phyloP scores from a whole-genome alignment of 208 protist genomes.

The Wallacemonas sp. region DNA sequence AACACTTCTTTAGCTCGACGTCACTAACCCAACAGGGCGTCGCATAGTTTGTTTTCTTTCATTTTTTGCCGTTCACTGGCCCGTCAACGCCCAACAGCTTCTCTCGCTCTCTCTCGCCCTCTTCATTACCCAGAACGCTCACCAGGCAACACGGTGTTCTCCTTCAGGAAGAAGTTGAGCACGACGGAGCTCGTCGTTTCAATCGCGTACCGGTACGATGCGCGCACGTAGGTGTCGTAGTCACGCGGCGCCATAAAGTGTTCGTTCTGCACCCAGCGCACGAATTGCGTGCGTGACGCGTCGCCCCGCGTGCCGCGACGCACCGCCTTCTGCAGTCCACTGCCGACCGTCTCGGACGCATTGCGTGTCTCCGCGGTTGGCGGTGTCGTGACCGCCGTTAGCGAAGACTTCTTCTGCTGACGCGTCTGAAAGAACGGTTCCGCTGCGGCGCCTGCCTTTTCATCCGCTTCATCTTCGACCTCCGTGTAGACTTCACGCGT shows the following conservation, averaged over 20 bases:
- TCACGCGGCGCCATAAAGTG: constrained; percentile 38
- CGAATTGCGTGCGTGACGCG: neutral
- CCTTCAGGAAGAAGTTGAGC: constrained; percentile 55
- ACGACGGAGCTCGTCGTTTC: constrained; percentile 52
- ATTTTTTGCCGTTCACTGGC: too few species aligned
- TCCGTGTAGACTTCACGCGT: constrained; percentile 9
- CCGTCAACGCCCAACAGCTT: neutral
- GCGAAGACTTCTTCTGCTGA: neutral
- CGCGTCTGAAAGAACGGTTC: constrained; percentile 3
- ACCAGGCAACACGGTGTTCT: constrained; percentile 24
- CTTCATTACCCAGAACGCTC: constrained; percentile 1
- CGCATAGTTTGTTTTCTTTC: too few species aligned
- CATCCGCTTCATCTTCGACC: neutral
- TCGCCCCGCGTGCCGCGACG: too few species aligned
- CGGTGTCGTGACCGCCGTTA: too few species aligned
- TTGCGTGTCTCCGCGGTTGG: too few species aligned
- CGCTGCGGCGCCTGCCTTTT: neutral
- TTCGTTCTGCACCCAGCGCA: constrained; percentile 56
- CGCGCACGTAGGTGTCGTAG: constrained; percentile 33
- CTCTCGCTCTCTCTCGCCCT: neutral
- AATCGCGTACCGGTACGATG: constrained; percentile 58
- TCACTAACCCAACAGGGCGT: too few species aligned
- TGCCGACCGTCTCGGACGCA: too few species aligned
- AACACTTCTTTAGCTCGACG: too few species aligned
- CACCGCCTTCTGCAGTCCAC: too few species aligned